Evolutionary conservation across 805 yeast genomes (phyloP).

Genomic region (Komagataella kurtzmanii): DNA sequence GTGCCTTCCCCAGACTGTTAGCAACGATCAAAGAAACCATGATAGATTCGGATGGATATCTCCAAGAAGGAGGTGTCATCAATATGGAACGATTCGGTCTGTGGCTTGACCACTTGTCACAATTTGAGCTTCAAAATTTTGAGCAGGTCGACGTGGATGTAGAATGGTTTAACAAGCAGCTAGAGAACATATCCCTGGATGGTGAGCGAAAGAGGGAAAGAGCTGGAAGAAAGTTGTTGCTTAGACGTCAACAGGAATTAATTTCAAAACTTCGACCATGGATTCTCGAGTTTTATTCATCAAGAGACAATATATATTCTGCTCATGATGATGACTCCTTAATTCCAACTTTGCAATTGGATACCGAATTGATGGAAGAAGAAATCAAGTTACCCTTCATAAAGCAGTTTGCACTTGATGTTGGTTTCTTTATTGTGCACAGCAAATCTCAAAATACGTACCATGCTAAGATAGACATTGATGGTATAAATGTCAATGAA

Average conservation of each 20-base stretch:
- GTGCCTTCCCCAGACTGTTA: slow-evolving; percentile 88
- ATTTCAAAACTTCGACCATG: slow-evolving; percentile 45
- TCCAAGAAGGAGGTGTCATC: slow-evolving; percentile 73
- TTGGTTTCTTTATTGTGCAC: slow-evolving; percentile 55
- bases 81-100: slow-evolving; percentile 57
- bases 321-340: slow-evolving; percentile 21
- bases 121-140: slow-evolving; percentile 75
- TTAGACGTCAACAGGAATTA: slow-evolving; percentile 65
- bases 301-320: slow-evolving; percentile 18
- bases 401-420: slow-evolving; percentile 49
- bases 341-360: slow-evolving; percentile 24
- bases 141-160: slow-evolving; percentile 76
- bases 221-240: slow-evolving; percentile 47
- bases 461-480: slow-evolving; percentile 52
- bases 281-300: slow-evolving; percentile 19
- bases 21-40: slow-evolving; percentile 79
- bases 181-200: slow-evolving; percentile 62
- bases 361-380: slow-evolving; percentile 25
- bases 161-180: slow-evolving; percentile 81
- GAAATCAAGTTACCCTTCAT: slow-evolving; percentile 44
- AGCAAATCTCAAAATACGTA: slow-evolving; percentile 42
- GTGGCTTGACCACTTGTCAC: slow-evolving; percentile 66
- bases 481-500: slow-evolving; percentile 59
- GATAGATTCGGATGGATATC: slow-evolving; percentile 64
- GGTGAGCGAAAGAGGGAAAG: slow-evolving; percentile 60